A percentile compares a stretch with the other conserved stretches of the same genome.
Evolutionary conservation across 75 land plant species (phyloP).

Genomic region (Cunninghamia lanceolata): DNA sequence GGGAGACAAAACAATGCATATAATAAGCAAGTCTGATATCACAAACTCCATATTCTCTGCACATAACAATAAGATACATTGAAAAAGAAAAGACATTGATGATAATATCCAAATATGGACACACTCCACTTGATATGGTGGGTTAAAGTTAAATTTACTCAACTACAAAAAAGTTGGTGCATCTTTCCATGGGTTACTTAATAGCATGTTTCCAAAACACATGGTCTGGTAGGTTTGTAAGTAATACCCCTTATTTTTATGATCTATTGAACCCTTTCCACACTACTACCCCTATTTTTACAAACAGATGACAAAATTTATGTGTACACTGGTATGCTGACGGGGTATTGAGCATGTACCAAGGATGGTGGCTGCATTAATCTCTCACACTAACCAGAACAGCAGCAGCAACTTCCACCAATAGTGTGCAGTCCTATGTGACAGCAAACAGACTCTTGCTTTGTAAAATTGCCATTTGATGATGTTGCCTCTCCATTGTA

Average conservation of each 20-base stretch:
- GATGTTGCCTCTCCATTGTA: background rate
- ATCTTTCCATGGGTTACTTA: background rate
- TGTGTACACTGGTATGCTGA: too few species aligned
- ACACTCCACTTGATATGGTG: background rate
- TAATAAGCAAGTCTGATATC: background rate
- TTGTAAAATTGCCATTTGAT: background rate
- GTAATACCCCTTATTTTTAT: too few species aligned
- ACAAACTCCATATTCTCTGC: background rate
- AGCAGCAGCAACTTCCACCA: conserved; percentile 7
- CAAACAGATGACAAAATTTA: background rate
- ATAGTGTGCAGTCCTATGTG: conserved; percentile 1
- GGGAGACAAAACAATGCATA: background rate
- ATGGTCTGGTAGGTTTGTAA: too few species aligned
- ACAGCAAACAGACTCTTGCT: conserved; percentile 1
- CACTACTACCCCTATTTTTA: background rate
- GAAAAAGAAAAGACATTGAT: background rate
- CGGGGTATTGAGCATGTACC: background rate
- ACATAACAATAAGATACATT: background rate
- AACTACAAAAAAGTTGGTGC: background rate
- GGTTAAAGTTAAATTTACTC: background rate
- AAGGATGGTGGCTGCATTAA: background rate
- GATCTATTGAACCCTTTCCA: too few species aligned
- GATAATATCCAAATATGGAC: background rate
- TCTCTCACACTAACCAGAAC: background rate
- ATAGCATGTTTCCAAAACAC: too few species aligned